Conservation (phyloP, 306 rosid species). For the Purshia tridentata region DNA sequence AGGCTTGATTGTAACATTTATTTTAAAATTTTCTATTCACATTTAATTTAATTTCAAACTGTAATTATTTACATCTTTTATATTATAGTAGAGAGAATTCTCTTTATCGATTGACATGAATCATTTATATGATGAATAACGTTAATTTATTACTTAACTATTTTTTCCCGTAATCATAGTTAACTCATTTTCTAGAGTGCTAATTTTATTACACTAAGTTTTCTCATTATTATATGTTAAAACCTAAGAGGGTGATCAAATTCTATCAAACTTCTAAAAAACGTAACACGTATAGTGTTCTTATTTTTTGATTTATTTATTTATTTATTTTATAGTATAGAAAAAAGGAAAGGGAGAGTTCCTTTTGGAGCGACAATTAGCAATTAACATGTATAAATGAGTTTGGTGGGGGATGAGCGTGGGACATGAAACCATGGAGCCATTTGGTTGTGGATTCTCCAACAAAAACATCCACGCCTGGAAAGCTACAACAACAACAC, state of each 20-base stretch:
- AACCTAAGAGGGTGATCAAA: no score
- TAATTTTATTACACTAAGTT: no score
- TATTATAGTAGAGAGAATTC: neutral
- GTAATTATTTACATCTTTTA: neutral
- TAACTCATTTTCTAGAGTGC: no score
- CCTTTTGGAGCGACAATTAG: constrained; percentile 12
- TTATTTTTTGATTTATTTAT: neutral
- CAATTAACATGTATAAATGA: constrained; percentile 26
- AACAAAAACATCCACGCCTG: constrained; percentile 80
- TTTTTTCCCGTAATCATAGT: no score
- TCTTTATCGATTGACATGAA: no score
- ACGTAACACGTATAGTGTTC: neutral
- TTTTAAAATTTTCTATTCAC: no score
- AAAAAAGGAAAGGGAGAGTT: neutral
- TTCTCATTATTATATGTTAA: no score
- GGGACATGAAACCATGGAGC: constrained; percentile 77
- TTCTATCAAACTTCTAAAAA: neutral
- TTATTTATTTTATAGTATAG: neutral
- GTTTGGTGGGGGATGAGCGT: constrained; percentile 51
- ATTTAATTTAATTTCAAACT: neutral
- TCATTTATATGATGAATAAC: no score
- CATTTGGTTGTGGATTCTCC: constrained; percentile 97
- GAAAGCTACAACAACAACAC: constrained; percentile 46
- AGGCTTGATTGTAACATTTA: neutral
- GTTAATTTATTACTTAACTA: no score